These are phyloP conservation scores for Backusella parvicylindrica DNA, from an alignment of 192 early-diverging fungal genomes.

Conservation along the genomic window DNA sequence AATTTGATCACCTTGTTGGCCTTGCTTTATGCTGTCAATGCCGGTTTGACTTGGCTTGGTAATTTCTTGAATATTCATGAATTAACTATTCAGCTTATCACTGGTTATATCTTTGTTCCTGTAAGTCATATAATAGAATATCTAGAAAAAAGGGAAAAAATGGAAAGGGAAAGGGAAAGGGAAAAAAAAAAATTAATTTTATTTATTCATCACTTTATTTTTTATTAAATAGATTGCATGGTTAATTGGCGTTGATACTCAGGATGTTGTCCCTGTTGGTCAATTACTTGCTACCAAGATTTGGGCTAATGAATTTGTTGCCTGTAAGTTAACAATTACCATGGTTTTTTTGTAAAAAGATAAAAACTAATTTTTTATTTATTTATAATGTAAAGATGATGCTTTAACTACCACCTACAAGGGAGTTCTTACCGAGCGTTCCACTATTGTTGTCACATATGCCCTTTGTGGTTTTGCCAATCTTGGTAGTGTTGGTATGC, in stretches of 20 bases:
- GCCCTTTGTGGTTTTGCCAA: conserved; percentile 90
- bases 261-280: conserved; percentile 50
- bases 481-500: conserved; percentile 78
- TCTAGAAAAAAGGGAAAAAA: background rate
- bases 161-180: too few relatives aligned
- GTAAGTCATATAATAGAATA: conserved; percentile 23
- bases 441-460: conserved; percentile 57
- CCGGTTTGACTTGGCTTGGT: conserved; percentile 66
- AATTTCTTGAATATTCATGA: conserved; percentile 56
- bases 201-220: background rate
- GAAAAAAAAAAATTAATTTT: too few relatives aligned
- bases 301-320: conserved; percentile 88
- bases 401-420: conserved; percentile 29
- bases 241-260: conserved; percentile 44
- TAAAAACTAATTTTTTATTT: background rate
- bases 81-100: conserved; percentile 65
- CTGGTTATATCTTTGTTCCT: conserved; percentile 79
- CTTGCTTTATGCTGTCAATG: conserved; percentile 65
- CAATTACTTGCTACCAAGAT: conserved; percentile 71
- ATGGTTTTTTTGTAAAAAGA: background rate
- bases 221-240: conserved; percentile 47
- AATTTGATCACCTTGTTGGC: conserved; percentile 75
- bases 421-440: conserved; percentile 45
- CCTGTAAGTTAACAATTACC: conserved; percentile 53
- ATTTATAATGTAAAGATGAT: background rate